Conservation (phyloP, 2,329 filamentous ascomycete species). For the Cryphonectria parasitica region DNA sequence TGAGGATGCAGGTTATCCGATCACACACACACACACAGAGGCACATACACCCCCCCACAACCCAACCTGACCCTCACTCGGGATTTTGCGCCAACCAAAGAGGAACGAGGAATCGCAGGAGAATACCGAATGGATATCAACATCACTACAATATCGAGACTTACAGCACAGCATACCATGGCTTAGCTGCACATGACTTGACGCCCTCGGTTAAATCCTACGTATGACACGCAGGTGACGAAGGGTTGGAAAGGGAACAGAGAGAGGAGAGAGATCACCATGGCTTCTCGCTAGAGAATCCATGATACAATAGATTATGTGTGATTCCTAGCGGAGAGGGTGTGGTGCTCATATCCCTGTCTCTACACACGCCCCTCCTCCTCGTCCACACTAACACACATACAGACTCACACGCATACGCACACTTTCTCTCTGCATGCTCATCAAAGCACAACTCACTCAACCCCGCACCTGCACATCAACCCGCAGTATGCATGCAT, state of each 20-base stretch:
- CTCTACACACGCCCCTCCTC: not conserved
- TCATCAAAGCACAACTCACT: not conserved
- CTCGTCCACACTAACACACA: not conserved
- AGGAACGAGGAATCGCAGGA: too few relatives aligned
- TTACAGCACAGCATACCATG: conserved; percentile 1
- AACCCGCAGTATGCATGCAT: conserved; percentile 1
- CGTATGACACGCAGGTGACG: conserved; percentile 7
- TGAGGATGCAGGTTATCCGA: not conserved
- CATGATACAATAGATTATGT: not conserved
- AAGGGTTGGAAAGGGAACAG: not conserved
- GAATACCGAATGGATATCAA: not conserved
- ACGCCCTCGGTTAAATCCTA: conserved; percentile 5
- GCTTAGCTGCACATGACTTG: conserved; percentile 5
- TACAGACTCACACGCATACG: not conserved
- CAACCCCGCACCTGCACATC: conserved; percentile 10
- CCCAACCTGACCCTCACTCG: too few relatives aligned
- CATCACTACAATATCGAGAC: conserved; percentile 2
- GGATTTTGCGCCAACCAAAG: too few relatives aligned
- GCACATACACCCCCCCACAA: too few relatives aligned
- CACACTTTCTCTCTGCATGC: not conserved
- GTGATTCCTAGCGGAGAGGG: not conserved
- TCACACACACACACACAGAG: too few relatives aligned
- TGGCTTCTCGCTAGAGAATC: not conserved
- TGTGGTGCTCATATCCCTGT: too few relatives aligned
- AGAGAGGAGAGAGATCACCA: not conserved